phyloP scores from a whole-genome alignment of 352 stramenopile species.

The Pythium scleroteichum region DNA sequence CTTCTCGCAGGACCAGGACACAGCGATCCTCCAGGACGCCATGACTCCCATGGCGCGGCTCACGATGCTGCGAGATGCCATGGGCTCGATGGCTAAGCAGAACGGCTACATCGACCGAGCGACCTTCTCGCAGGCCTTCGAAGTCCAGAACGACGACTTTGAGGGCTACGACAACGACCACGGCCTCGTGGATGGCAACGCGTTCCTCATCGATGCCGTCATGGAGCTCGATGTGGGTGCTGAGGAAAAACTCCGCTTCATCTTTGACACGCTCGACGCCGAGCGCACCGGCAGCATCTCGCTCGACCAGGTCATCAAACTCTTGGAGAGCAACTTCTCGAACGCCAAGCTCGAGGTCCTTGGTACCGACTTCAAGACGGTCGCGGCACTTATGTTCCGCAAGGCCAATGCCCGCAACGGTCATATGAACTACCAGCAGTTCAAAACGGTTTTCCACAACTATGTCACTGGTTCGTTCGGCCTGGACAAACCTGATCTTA shows the following conservation, averaged over 20 bases:
- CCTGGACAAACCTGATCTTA: constrained; percentile 35
- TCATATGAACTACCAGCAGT: constrained; percentile 72
- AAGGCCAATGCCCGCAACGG: constrained; percentile 60
- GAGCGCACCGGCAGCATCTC: constrained; percentile 55
- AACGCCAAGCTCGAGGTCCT: constrained; percentile 70
- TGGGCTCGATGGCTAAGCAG: constrained; percentile 57
- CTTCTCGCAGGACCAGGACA: constrained; percentile 57
- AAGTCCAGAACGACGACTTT: constrained; percentile 58
- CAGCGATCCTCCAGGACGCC: constrained; percentile 3
- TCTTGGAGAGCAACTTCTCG: constrained; percentile 77
- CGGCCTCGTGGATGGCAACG: constrained; percentile 68
- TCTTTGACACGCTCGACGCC: constrained; percentile 80
- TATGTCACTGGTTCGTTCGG: constrained; percentile 70
- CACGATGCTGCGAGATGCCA: constrained; percentile 72
- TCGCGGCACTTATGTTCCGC: constrained; percentile 70
- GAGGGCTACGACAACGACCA: constrained; percentile 53
- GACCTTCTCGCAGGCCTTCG: constrained; percentile 78
- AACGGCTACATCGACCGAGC: constrained; percentile 69
- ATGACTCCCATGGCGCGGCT: constrained; percentile 59
- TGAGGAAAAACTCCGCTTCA: constrained; percentile 81
- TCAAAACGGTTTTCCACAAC: constrained; percentile 64
- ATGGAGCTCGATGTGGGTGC: constrained; percentile 72
- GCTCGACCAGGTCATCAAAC: constrained; percentile 57
- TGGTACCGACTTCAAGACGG: constrained; percentile 64
- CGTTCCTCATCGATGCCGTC: constrained; percentile 80